Evolutionary conservation across 352 stramenopile species (phyloP).

Genomic region (Pythium aristosporum): DNA sequence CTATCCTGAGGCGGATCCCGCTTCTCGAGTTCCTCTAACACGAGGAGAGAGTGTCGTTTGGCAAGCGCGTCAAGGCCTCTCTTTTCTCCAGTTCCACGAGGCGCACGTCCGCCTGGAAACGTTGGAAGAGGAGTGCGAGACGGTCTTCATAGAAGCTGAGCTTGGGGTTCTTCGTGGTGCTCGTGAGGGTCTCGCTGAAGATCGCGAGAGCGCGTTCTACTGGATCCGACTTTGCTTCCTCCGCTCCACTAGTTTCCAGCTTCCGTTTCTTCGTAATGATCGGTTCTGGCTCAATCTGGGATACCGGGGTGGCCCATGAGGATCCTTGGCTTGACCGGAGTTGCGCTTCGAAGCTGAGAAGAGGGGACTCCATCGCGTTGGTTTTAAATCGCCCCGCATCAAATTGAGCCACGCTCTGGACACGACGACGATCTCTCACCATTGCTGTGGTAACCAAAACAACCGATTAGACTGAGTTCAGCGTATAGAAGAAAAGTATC

Average conservation of each 20-base stretch:
- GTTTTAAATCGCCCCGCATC: neutral
- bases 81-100: slow-evolving; percentile 19
- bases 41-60: neutral
- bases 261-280: slow-evolving; percentile 1
- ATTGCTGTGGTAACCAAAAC: neutral
- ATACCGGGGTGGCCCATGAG: neutral
- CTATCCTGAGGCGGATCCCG: neutral
- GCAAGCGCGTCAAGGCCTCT: neutral
- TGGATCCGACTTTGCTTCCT: neutral
- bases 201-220: neutral
- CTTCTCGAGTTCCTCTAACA: neutral
- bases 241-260: neutral
- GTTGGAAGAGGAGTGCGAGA: slow-evolving; percentile 13
- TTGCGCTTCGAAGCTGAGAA: slow-evolving; percentile 7
- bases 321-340: neutral
- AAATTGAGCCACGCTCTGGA: neutral
- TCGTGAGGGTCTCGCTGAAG: neutral
- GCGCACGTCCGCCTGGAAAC: slow-evolving; percentile 23
- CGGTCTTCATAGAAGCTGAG: slow-evolving; percentile 2
- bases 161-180: neutral
- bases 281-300: slow-evolving; percentile 15
- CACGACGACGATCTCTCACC: neutral
- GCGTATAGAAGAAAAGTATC: neutral
- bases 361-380: neutral
- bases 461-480: neutral